A percentile compares a stretch with the other conserved stretches of the same genome.
Evolutionary conservation across 495 filamentous ascomycete genomes (phyloP).

Genomic region (Stereocaulon alpinum): DNA sequence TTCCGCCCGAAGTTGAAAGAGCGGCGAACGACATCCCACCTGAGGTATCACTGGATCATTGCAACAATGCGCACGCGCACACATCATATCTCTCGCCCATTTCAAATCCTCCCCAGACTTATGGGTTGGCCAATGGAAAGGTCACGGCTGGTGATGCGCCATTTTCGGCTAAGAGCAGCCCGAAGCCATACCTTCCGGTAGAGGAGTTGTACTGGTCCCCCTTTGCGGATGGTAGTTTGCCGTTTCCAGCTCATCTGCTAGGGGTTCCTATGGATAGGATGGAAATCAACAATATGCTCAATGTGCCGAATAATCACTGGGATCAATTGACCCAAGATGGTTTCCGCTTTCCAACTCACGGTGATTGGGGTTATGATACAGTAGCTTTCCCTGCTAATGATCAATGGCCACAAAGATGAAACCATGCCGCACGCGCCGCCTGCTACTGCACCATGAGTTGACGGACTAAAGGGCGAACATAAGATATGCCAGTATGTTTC

Average conservation of each 20-base stretch:
- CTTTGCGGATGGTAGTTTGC: conserved; percentile 20
- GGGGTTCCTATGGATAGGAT: conserved; percentile 16
- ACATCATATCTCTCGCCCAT: not conserved
- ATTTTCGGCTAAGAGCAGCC: not conserved
- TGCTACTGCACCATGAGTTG: not conserved
- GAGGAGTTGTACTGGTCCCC: conserved; percentile 21
- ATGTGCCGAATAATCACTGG: conserved; percentile 12
- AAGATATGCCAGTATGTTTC: no score
- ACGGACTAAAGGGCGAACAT: no score
- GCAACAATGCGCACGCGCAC: not conserved
- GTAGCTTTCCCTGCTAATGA: not conserved
- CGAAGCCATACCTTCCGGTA: not conserved
- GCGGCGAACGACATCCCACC: not conserved
- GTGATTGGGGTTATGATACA: not conserved
- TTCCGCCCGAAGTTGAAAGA: conserved; percentile 20
- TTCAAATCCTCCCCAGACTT: not conserved
- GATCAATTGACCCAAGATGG: conserved; percentile 19
- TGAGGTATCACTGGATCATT: not conserved
- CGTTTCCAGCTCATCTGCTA: conserved; percentile 6
- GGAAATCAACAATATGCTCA: conserved; percentile 6
- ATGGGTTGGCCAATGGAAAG: not conserved
- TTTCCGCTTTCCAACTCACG: conserved; percentile 13
- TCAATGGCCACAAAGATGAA: conserved; percentile 4
- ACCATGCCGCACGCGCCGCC: not conserved
- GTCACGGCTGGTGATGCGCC: not conserved